phyloP scores from a whole-genome alignment of 306 rosid genomes.

The Hippophae rhamnoides region DNA sequence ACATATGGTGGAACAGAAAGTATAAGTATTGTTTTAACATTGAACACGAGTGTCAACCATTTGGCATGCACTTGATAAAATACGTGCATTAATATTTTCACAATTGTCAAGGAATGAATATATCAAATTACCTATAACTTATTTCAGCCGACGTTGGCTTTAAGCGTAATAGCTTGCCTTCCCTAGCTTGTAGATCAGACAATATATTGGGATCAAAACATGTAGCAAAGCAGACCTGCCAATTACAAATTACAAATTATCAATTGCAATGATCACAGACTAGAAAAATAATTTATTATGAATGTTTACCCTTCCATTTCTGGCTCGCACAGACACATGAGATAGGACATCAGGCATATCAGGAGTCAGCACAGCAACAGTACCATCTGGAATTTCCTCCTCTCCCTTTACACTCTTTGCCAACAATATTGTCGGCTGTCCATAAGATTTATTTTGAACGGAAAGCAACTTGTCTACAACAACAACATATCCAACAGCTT shows the following conservation, averaged over 20 bases:
- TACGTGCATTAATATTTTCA: too few relatives aligned
- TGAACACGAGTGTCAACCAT: too few relatives aligned
- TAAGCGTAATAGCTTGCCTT: constrained; percentile 28
- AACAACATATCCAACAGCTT: constrained; percentile 75
- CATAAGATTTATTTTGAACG: constrained; percentile 78
- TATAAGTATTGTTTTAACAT: too few relatives aligned
- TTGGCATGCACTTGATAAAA: too few relatives aligned
- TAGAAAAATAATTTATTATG: background rate
- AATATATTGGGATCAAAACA: constrained; percentile 25
- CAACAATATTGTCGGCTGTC: constrained; percentile 36
- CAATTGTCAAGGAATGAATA: too few relatives aligned
- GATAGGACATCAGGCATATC: constrained; percentile 32
- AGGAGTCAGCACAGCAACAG: constrained; percentile 29
- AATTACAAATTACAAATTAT: background rate
- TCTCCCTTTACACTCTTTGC: constrained; percentile 24
- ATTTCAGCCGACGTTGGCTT: constrained; percentile 15
- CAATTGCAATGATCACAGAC: background rate
- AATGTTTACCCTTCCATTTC: constrained; percentile 25
- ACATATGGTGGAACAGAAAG: background rate
- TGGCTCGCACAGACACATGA: constrained; percentile 31
- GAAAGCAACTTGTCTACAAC: constrained; percentile 85
- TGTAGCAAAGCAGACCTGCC: constrained; percentile 37
- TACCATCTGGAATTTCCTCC: constrained; percentile 32
- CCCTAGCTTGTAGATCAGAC: constrained; percentile 22
- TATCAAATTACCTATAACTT: constrained; percentile 18